These are phyloP conservation scores for Ormosia semicastrata DNA, from an alignment of 306 rosid species.

Conservation along the genomic window DNA sequence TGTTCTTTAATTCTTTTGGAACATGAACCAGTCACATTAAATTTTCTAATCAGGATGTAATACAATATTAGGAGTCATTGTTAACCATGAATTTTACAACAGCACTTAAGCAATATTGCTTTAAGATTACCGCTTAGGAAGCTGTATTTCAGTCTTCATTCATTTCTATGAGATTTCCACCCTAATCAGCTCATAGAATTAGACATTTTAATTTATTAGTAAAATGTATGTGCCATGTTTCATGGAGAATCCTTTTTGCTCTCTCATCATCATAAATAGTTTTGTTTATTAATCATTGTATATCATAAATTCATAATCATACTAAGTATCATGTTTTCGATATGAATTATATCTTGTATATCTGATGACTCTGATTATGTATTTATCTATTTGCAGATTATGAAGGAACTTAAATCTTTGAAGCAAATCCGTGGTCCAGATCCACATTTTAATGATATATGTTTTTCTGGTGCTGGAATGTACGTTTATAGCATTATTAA, in stretches of 20 bases:
- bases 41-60: conserved; percentile 9
- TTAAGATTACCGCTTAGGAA: neutral
- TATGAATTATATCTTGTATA: neutral
- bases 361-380: conserved; percentile 7
- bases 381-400: conserved; percentile 52
- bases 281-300: neutral
- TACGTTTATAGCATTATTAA: conserved; percentile 35
- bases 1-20: neutral
- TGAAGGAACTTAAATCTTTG: conserved; percentile 64
- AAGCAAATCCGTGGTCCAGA: conserved; percentile 80
- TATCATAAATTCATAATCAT: neutral
- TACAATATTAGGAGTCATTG: neutral
- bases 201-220: conserved; percentile 7
- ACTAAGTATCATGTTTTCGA: neutral
- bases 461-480: conserved; percentile 81
- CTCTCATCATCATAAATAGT: conserved; percentile 5
- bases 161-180: neutral
- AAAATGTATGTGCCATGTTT: conserved; percentile 7
- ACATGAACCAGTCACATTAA: neutral
- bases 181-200: conserved; percentile 9
- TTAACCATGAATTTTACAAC: neutral
- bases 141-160: neutral
- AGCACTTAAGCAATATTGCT: neutral
- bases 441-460: conserved; percentile 77
- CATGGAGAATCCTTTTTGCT: neutral